Evolutionary conservation across 2,329 filamentous ascomycete species (phyloP), one percentile per base, ranked within the genome.

Genomic region (Trichoderma sp.): DNA sequence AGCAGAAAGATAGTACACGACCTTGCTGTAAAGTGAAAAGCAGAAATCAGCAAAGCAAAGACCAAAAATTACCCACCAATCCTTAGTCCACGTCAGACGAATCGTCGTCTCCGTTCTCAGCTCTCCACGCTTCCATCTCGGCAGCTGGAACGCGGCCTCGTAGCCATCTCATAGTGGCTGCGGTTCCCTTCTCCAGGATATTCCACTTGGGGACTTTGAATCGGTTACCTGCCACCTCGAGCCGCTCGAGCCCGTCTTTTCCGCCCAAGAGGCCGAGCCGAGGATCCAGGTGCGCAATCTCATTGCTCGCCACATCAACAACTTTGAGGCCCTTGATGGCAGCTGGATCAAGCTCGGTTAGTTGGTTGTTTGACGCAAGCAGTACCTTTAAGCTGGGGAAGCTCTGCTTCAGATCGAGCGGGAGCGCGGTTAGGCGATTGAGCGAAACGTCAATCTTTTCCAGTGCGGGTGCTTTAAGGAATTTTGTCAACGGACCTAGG

Each of bases 151-250:
- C 93, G 74, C 93, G 89, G 33, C 94, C 93, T 76, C 94, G 89
- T 68, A 98, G 84, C 93, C 95, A 98, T 67, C 91, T 88, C 78
- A 98, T 85, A 0, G 95, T 92, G 3, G 94, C 93, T 79, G 97
- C 95, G 0, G 95, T 98, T 0, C 96, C 96, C 77, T 95, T 93
- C 76, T 96, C 93, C 65, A 98, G 85, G 7, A 98, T 89, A 77
- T 93, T 93, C 86, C 93, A 95, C 75, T 94, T 91, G 0, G 96
- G 96, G 38, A 98, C 95, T 38, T 94, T 89, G 85, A 98, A 98
- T 38, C 92, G 89, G 82, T 98, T 98, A 0, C 95, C 95, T 33
- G 90, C 90, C 4, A 98, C 93, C 65, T 97, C 93, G 11, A 98
- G 86, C 72, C 89, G 83, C 87, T 93, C 86, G 85, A 91, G 77